Evolutionary conservation across 108 stramenopile species (phyloP), one percentile per base, ranked within the genome.

Genomic region (Mediolabrus comicus): DNA sequence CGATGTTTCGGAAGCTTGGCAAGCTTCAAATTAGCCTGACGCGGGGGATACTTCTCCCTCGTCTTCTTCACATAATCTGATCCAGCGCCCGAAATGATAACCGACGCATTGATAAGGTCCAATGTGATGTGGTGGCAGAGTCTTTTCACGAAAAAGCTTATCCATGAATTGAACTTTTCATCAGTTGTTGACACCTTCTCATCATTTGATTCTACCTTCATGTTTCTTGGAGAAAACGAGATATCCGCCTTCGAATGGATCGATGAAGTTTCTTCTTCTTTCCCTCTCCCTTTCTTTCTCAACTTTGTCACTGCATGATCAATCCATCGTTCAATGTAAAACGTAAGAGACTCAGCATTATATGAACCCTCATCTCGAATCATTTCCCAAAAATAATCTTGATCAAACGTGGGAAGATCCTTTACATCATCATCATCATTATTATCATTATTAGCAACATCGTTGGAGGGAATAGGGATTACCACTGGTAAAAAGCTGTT

Each of bases 261-360:
- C 16, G 39, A 41, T 41, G 39, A 11, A 41, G 3, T n/a, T n/a
- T n/a, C n/a, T n/a, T n/a, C n/a, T n/a, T 41, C 2, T 1, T 17
- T 8, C n/a, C 46, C 17, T 22, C 46, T 49, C 46, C 46, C 46
- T 22, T 49, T 22, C 46, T 49, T 46, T 59, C 56, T 26, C n/a
- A 19, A 66, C 35, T 69, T 31, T 26, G 64, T 10, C 30, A 55
- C 26, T 41, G 34, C 34, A 58, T 69, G 62, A 13, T 64, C 68
- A 36, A 75, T 64, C 79, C 79, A 80, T 49, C 62, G 28, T 55
- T 80, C 74, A 28, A 80, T 57, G 19, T 35, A 66, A 71, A 71
- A 75, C 3, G 72, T 80, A 22, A 64, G 30, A 4, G 0, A 3
- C 19, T 80, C 61, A 25, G 79, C 74, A 58, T 49, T 26, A 1